Conservation (phyloP, 169 alveolate species). For the Babesia divergens region DNA sequence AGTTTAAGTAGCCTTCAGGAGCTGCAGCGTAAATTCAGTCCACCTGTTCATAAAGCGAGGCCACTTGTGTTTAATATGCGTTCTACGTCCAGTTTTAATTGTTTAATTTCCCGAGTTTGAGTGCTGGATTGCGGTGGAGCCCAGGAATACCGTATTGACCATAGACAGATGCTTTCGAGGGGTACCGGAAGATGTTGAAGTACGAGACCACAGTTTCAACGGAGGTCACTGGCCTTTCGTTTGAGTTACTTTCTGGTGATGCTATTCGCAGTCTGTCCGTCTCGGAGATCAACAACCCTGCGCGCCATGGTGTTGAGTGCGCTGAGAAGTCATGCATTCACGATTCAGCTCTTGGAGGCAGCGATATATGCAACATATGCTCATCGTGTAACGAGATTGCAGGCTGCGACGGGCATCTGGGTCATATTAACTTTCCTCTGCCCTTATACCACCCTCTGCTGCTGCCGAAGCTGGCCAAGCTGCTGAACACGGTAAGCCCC, state of each 20-base stretch:
- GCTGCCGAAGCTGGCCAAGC: constrained; percentile 81
- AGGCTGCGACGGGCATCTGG: constrained; percentile 94
- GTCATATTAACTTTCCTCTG: constrained; percentile 88
- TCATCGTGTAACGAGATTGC: constrained; percentile 88
- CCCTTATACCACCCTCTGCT: constrained; percentile 93
- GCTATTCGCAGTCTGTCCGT: constrained; percentile 25
- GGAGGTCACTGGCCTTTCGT: constrained; percentile 52
- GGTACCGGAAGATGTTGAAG: constrained; percentile 40
- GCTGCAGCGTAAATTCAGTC: too few relatives aligned
- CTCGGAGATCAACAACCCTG: constrained; percentile 41
- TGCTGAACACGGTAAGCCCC: constrained; percentile 85
- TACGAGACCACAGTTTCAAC: constrained; percentile 57
- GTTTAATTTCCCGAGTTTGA: too few relatives aligned
- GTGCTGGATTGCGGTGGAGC: too few relatives aligned
- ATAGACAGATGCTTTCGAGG: too few relatives aligned
- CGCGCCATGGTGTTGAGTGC: constrained; percentile 41
- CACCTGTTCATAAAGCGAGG: too few relatives aligned
- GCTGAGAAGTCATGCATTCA: constrained; percentile 75
- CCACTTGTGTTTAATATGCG: too few relatives aligned
- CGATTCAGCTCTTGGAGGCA: constrained; percentile 94
- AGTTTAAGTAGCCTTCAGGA: too few relatives aligned
- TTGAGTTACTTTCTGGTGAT: constrained; percentile 38
- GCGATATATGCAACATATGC: constrained; percentile 84
- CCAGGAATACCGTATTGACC: too few relatives aligned
- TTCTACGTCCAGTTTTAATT: too few relatives aligned